These are phyloP conservation scores for Vaccinium corymbosum DNA, from an alignment of 148 eudicot genomes.

Conservation along the genomic window DNA sequence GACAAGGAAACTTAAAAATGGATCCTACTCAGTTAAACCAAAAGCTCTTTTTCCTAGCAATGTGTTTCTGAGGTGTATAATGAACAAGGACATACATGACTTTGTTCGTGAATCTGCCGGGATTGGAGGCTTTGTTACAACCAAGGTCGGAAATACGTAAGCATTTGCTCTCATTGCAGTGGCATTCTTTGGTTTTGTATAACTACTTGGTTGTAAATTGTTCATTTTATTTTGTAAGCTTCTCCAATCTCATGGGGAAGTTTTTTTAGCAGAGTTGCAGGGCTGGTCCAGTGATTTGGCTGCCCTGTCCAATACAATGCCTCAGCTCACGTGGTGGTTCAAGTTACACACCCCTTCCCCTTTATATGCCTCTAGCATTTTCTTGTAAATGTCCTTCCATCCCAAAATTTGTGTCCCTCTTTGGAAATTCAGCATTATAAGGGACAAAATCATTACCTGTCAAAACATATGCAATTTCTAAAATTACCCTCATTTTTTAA, in stretches of 20 bases:
- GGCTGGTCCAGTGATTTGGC: not conserved
- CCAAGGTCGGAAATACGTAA: conserved; percentile 90
- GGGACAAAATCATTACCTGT: not conserved
- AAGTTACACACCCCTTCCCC: not conserved
- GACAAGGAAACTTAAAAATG: conserved; percentile 78
- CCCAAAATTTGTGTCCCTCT: not conserved
- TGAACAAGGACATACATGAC: conserved; percentile 86
- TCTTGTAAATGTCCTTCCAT: not conserved
- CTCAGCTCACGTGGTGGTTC: not conserved
- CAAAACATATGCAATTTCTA: not conserved
- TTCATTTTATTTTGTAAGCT: not conserved
- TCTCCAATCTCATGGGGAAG: not conserved
- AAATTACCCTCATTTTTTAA: not conserved
- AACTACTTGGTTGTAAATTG: not conserved
- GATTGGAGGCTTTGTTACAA: conserved; percentile 80
- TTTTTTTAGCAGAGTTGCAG: not conserved
- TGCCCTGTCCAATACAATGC: not conserved
- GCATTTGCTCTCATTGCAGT: conserved; percentile 26
- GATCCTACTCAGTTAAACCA: conserved; percentile 65
- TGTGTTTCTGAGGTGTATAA: conserved; percentile 68
- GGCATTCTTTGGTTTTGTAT: conserved; percentile 1
- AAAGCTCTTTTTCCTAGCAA: conserved; percentile 76
- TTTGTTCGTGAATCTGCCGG: conserved; percentile 70
- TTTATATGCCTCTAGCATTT: not conserved
- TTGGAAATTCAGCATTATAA: not conserved